These are phyloP conservation scores for Lasiodiplodia citricola DNA, from an alignment of 2,329 filamentous ascomycete species.

Conservation along the genomic window DNA sequence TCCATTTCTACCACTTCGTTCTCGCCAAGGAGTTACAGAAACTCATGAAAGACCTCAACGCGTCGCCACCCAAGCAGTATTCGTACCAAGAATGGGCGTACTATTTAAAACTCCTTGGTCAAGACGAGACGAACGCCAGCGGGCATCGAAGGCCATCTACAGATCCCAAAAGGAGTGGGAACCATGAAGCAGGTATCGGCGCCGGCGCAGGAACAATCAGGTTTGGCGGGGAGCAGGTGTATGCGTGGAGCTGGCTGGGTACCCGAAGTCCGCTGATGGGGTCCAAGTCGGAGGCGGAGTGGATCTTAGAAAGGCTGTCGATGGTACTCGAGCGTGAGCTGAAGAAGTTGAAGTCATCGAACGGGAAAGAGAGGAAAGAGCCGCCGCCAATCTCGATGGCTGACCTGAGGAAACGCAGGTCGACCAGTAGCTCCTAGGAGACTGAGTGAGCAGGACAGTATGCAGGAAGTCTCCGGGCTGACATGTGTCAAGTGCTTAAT, in stretches of 20 bases:
- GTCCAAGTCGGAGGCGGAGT: slow-evolving; percentile 70
- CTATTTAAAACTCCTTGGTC: slow-evolving; percentile 44
- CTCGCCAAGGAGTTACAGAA: slow-evolving; percentile 51
- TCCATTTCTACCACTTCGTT: slow-evolving; percentile 58
- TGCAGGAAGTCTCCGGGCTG: neutral
- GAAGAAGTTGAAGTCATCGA: slow-evolving; percentile 37
- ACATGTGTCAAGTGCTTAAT: neutral
- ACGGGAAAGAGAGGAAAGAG: slow-evolving; percentile 29
- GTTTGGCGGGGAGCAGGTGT: slow-evolving; percentile 42
- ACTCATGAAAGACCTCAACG: slow-evolving; percentile 50
- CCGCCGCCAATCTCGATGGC: slow-evolving; percentile 43
- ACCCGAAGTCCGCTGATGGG: slow-evolving; percentile 72
- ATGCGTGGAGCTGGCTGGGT: slow-evolving; percentile 79
- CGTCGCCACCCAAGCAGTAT: slow-evolving; percentile 46
- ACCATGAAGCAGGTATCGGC: neutral
- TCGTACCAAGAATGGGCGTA: slow-evolving; percentile 48
- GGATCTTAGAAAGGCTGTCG: slow-evolving; percentile 71
- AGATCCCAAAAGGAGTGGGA: slow-evolving; percentile 28
- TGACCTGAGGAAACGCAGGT: slow-evolving; percentile 28
- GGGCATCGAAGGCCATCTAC: slow-evolving; percentile 41
- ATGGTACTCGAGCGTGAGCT: slow-evolving; percentile 56
- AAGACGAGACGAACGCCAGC: slow-evolving; percentile 47
- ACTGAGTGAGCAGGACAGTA: neutral
- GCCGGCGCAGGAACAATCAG: slow-evolving; percentile 30
- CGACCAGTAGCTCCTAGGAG: neutral